A percentile compares a stretch with the other conserved stretches of the same genome.
Evolutionary conservation across 73 alveolate genomes (phyloP).

Genomic region (Urostyla sp.): DNA sequence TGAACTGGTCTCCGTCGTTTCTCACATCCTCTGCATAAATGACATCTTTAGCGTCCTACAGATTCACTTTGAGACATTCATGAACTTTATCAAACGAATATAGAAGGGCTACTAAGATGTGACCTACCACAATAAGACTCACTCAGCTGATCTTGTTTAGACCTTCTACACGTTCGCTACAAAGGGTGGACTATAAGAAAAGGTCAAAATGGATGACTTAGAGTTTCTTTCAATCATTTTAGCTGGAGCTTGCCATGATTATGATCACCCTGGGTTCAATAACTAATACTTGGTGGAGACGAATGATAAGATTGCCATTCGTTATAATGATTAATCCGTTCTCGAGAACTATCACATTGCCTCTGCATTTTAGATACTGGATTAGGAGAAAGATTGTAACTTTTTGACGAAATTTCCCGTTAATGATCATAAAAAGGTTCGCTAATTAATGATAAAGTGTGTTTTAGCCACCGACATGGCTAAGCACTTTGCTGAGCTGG

Average conservation of each 20-base stretch:
- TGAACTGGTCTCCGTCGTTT: slow-evolving; percentile 17
- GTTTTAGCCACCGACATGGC: slow-evolving; percentile 84
- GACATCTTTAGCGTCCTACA: not conserved
- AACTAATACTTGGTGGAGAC: slow-evolving; percentile 74
- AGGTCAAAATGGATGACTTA: slow-evolving; percentile 56
- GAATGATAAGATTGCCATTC: slow-evolving; percentile 72
- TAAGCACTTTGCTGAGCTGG: slow-evolving; percentile 72
- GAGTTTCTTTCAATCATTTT: slow-evolving; percentile 61
- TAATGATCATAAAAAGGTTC: slow-evolving; percentile 68
- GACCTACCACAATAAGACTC: slow-evolving; percentile 27
- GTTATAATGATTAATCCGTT: slow-evolving; percentile 78
- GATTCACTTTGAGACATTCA: not conserved
- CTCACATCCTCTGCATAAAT: not conserved
- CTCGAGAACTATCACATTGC: slow-evolving; percentile 90
- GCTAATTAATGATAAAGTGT: slow-evolving; percentile 71
- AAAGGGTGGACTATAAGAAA: slow-evolving; percentile 67
- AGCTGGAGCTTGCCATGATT: slow-evolving; percentile 80
- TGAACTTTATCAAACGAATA: not conserved
- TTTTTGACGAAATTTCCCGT: slow-evolving; percentile 60
- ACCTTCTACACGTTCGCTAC: slow-evolving; percentile 44
- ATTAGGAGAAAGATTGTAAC: slow-evolving; percentile 52
- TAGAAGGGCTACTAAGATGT: slow-evolving; percentile 16
- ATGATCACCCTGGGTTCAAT: slow-evolving; percentile 89
- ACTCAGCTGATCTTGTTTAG: slow-evolving; percentile 1
- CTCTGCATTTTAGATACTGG: slow-evolving; percentile 69